Percentiles rank a stretch among this genome's conserved stretches.
These are phyloP conservation scores for Suillus clintonianus DNA, from an alignment of 768 basidiomycete genomes.

Conservation along the genomic window DNA sequence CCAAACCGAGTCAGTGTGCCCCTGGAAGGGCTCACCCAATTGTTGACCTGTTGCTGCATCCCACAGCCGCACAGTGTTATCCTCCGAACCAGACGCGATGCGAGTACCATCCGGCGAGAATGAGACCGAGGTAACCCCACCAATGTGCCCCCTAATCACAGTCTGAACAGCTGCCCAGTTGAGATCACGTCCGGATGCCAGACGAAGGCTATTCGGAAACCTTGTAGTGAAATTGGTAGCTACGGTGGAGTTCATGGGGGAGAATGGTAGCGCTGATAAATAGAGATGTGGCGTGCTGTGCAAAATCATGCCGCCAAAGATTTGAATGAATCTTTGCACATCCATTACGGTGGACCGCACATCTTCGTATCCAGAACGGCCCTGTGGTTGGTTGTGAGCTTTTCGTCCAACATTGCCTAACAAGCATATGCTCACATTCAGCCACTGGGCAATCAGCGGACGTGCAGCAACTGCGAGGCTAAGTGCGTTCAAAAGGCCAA, in stretches of 20 bases:
- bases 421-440: not conserved
- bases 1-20: not conserved
- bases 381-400: not conserved
- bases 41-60: not conserved
- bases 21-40: not conserved
- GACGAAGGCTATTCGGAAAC: constrained; percentile 2
- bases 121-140: not conserved
- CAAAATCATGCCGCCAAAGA: constrained; percentile 12
- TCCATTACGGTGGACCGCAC: constrained; percentile 3
- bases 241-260: constrained; percentile 22
- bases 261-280: constrained; percentile 24
- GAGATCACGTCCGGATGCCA: constrained; percentile 1
- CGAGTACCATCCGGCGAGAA: not conserved
- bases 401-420: not conserved
- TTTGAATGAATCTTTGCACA: constrained; percentile 11
- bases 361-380: not conserved
- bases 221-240: not conserved
- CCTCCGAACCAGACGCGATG: not conserved
- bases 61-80: not conserved
- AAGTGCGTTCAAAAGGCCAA: not conserved
- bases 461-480: not conserved
- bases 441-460: not conserved
- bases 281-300: constrained; percentile 24
- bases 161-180: constrained; percentile 19
- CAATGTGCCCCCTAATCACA: constrained; percentile 2